Percentiles rank a stretch among this genome's conserved stretches.
These are phyloP conservation scores for Globisporangium alternatum DNA, from an alignment of 352 stramenopile species.

Conservation along the genomic window DNA sequence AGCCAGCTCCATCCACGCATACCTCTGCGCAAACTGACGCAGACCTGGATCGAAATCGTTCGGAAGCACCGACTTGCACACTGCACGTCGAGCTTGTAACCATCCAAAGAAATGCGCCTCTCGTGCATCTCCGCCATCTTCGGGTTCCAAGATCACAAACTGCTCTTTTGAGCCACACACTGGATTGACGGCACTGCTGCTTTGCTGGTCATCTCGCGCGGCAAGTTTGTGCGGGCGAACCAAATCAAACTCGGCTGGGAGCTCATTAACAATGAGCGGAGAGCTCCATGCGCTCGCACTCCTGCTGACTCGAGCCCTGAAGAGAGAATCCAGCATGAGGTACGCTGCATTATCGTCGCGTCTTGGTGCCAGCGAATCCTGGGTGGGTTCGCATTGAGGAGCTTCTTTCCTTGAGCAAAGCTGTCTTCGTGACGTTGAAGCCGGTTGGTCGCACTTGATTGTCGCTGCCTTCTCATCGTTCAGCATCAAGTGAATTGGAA, in stretches of 20 bases:
- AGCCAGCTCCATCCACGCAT: slow-evolving; percentile 51
- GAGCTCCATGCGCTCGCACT: slow-evolving; percentile 31
- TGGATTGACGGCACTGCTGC: background rate
- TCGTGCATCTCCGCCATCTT: slow-evolving; percentile 4
- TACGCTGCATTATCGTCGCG: slow-evolving; percentile 10
- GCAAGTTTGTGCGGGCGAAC: slow-evolving; percentile 33
- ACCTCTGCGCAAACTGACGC: slow-evolving; percentile 35
- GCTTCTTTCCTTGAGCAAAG: background rate
- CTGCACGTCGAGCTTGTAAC: slow-evolving; percentile 28
- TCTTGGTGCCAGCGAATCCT: background rate
- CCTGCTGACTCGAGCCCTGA: slow-evolving; percentile 24
- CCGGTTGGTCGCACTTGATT: background rate
- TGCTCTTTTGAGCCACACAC: slow-evolving; percentile 15
- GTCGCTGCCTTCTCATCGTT: slow-evolving; percentile 18
- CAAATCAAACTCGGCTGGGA: slow-evolving; percentile 50
- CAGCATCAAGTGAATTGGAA: slow-evolving; percentile 33
- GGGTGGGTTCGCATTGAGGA: background rate
- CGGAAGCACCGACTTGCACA: slow-evolving; percentile 39
- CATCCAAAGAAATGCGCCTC: slow-evolving; percentile 29
- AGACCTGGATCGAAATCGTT: slow-evolving; percentile 46
- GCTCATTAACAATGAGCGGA: slow-evolving; percentile 15
- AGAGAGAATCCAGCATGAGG: slow-evolving; percentile 37
- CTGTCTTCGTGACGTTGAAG: background rate
- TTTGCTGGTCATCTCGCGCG: background rate
- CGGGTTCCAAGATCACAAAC: slow-evolving; percentile 22